Evolutionary conservation across 495 filamentous ascomycete genomes (phyloP).

Genomic region (Clavariopsis aquatica): DNA sequence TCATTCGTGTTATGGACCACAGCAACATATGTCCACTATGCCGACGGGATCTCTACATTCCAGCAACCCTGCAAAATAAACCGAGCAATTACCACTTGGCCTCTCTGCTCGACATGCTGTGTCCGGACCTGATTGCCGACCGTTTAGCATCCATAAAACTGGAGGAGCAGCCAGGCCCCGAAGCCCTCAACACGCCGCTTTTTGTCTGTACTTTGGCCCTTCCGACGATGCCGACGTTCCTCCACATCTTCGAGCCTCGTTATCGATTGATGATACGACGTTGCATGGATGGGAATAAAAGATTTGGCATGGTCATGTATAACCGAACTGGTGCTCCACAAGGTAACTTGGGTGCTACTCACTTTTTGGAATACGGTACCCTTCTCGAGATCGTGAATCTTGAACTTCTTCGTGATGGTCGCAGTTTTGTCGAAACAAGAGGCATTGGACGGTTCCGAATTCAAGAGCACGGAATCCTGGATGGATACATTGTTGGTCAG

Average conservation of each 20-base stretch:
- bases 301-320: slow-evolving; percentile 82
- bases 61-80: slow-evolving; percentile 54
- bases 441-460: slow-evolving; percentile 77
- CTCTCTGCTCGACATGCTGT: slow-evolving; percentile 62
- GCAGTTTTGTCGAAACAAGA: slow-evolving; percentile 74
- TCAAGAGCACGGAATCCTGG: slow-evolving; percentile 59
- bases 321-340: slow-evolving; percentile 59
- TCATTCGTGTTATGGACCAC: slow-evolving; percentile 72
- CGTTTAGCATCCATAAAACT: slow-evolving; percentile 55
- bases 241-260: slow-evolving; percentile 89
- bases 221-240: slow-evolving; percentile 77
- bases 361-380: slow-evolving; percentile 76
- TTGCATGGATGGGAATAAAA: slow-evolving; percentile 67
- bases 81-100: slow-evolving; percentile 65
- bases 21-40: slow-evolving; percentile 78
- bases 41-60: slow-evolving; percentile 64
- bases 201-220: slow-evolving; percentile 82
- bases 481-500: slow-evolving; percentile 76
- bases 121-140: slow-evolving; percentile 63
- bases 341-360: slow-evolving; percentile 57
- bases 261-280: slow-evolving; percentile 87
- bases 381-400: slow-evolving; percentile 70
- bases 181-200: slow-evolving; percentile 65
- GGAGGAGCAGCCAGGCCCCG: slow-evolving; percentile 54
- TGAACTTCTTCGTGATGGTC: slow-evolving; percentile 74